Evolutionary conservation across 306 rosid species (phyloP).

Genomic region (Lupinus albus): DNA sequence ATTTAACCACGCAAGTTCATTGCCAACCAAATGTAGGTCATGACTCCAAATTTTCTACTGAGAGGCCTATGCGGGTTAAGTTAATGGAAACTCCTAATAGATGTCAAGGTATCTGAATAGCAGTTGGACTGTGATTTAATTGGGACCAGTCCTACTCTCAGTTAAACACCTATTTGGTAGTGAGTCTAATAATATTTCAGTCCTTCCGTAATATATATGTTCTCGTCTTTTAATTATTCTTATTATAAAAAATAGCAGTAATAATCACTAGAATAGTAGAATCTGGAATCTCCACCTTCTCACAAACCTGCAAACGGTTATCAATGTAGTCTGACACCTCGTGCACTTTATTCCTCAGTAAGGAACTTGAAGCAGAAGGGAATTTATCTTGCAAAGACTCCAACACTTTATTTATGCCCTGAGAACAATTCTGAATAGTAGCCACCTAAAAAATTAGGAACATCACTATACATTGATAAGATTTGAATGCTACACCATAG

Average conservation of each 20-base stretch:
- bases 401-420: slow-evolving; percentile 56
- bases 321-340: slow-evolving; percentile 64
- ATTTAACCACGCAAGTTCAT: not conserved
- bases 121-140: not conserved
- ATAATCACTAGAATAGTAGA: slow-evolving; percentile 13
- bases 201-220: not conserved
- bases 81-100: not conserved
- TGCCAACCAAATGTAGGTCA: no score
- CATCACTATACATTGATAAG: slow-evolving; percentile 6
- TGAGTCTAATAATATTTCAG: not conserved
- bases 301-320: slow-evolving; percentile 67
- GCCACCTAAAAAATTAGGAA: slow-evolving; percentile 52
- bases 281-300: not conserved
- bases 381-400: slow-evolving; percentile 62
- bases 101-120: no score
- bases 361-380: slow-evolving; percentile 60
- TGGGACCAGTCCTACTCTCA: not conserved
- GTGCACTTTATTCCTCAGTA: slow-evolving; percentile 61
- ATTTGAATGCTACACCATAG: slow-evolving; percentile 7
- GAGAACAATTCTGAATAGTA: slow-evolving; percentile 61
- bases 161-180: not conserved
- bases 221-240: not conserved
- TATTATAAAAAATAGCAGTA: not conserved
- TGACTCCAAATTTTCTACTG: not conserved
- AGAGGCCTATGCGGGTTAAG: not conserved